Base-by-base conservation (phyloP, 768 basidiomycete species). In the Boletus sp. region DNA sequence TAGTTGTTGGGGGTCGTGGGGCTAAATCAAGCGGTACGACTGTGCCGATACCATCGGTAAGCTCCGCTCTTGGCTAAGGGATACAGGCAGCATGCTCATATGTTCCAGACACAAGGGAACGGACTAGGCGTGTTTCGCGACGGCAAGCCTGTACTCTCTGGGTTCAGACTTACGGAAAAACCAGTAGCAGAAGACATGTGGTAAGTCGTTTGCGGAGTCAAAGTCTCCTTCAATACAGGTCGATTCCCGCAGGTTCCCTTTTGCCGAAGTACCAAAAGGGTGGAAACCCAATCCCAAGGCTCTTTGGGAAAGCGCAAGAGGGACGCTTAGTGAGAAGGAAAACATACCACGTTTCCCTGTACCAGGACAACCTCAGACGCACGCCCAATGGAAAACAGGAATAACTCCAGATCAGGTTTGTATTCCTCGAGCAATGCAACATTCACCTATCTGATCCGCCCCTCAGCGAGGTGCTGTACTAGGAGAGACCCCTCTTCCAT, bases 241-340 rank as follows among this genome's bases (percentile, higher is more conserved):
- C 52, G 30, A 54, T 54, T 24, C 41, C 35, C 40, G 10, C 56
- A 95, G 93, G 89, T 97, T 91, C 71, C 85, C 87, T 6, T 71
- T 93, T 35, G 90, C 94, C 2, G 86, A 90, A 14, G 75, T 96
- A 45, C 94, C 95, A 3, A 67, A 80, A 58, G 89, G 83, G 15
- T 98, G 96, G 96, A 83, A 77, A 62, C 90, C 97, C 0, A 79
- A 95, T 64, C 97, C 95, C 1, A 79, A 76, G 28, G 76, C 81
- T n/a, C 80, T 97, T 2, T 96, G 93, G 86, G 76, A 77, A 47
- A 58, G 40, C 75, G 75, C 77, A 57, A 77, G 75, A 47, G 72
- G 74, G 47, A 66, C 73, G 35, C 55, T 47, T 10, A 42, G 46
- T 46, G 71, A 78, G 48, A 84, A 83, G 64, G 83, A 83, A 66